Evolutionary conservation across 2,329 filamentous ascomycete genomes (phyloP).

Genomic region (Tolypocladium paradoxum): DNA sequence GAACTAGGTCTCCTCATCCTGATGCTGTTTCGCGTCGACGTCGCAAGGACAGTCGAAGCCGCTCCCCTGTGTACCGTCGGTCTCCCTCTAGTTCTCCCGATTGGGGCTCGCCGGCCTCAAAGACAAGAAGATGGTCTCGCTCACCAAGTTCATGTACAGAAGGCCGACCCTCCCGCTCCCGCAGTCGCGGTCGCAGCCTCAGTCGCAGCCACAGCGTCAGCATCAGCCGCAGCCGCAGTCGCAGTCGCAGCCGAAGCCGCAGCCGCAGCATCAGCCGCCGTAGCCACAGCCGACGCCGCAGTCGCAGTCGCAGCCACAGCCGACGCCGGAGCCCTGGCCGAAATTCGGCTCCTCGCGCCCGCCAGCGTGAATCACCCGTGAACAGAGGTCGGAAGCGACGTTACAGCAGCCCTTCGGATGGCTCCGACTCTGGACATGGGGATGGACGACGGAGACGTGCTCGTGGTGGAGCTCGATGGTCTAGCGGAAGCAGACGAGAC

Average conservation of each 20-base stretch:
- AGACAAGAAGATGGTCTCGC: conserved; percentile 38
- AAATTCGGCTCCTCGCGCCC: not conserved
- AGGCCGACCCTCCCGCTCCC: conserved; percentile 30
- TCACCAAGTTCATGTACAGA: conserved; percentile 36
- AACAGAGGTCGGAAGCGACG: not conserved
- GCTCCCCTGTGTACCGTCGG: conserved; percentile 9
- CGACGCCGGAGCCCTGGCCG: not conserved
- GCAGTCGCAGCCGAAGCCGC: conserved; percentile 8
- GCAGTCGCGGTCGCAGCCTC: conserved; percentile 21
- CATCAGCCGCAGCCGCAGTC: conserved; percentile 1
- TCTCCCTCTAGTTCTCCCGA: conserved; percentile 26
- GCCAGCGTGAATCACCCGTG: not conserved
- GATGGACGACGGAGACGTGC: not conserved
- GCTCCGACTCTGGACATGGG: conserved; percentile 1
- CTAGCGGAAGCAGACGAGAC: conserved; percentile 3
- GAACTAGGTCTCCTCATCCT: conserved; percentile 26
- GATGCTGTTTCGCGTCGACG: conserved; percentile 15
- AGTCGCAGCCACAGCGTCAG: conserved; percentile 8
- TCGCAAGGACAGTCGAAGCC: conserved; percentile 11
- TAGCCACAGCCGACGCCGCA: conserved; percentile 7
- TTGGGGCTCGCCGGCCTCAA: conserved; percentile 32
- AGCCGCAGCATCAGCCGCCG: conserved; percentile 1
- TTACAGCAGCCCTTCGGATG: conserved; percentile 6
- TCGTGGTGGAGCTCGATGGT: not conserved
- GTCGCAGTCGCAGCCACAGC: conserved; percentile 4